Conservation (phyloP, 192 early-diverging fungal genomes). For the Coemansia sp. region DNA sequence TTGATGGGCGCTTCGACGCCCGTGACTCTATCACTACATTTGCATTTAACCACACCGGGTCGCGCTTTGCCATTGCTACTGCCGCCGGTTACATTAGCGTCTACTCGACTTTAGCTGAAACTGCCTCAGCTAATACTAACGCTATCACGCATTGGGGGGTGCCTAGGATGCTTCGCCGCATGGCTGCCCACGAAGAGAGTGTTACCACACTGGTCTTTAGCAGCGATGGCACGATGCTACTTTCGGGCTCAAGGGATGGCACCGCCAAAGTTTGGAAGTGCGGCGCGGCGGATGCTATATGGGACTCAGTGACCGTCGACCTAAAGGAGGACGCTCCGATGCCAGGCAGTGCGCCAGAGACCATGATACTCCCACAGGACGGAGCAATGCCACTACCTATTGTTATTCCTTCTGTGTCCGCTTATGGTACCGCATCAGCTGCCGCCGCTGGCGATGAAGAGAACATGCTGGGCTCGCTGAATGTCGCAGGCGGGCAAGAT, state of each 20-base stretch:
- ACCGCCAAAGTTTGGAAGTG: conserved; percentile 73
- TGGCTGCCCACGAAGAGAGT: conserved; percentile 68
- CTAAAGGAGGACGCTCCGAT: conserved; percentile 35
- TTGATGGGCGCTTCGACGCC: conserved; percentile 55
- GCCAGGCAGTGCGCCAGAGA: conserved; percentile 10
- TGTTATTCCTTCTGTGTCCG: not conserved
- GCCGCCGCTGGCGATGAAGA: not conserved
- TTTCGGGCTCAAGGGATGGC: conserved; percentile 77
- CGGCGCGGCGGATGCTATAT: conserved; percentile 50
- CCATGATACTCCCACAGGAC: conserved; percentile 7
- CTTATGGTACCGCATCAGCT: not conserved
- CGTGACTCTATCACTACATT: conserved; percentile 59
- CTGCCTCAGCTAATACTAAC: not conserved
- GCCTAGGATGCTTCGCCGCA: conserved; percentile 57
- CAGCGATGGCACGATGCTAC: conserved; percentile 62
- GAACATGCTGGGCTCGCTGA: not conserved
- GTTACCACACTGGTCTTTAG: conserved; percentile 77
- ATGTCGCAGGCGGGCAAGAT: not conserved
- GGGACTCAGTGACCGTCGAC: conserved; percentile 57
- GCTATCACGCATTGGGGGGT: conserved; percentile 18
- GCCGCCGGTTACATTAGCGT: conserved; percentile 73
- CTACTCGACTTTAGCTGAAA: conserved; percentile 65
- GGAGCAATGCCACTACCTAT: not conserved
- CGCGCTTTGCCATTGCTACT: conserved; percentile 76
- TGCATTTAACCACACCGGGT: conserved; percentile 76